Evolutionary conservation across 108 stramenopile species (phyloP), one percentile per base, ranked within the genome.

Genomic region (Tribonema minus): DNA sequence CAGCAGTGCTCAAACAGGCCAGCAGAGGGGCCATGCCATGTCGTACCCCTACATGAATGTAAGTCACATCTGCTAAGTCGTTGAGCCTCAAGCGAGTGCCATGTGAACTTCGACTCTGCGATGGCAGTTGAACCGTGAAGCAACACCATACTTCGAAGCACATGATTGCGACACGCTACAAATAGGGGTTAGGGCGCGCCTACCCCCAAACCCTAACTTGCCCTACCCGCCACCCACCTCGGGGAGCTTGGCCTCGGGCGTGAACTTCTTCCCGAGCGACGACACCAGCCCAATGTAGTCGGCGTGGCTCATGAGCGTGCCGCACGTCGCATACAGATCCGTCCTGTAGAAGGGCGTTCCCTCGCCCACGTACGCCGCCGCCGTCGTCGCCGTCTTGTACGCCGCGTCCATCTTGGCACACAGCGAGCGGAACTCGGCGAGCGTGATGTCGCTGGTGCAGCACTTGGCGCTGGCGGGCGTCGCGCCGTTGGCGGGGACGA

Each of bases 361-460:
- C n/a, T n/a, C 68, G 30, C 68, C 68, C 3, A 69, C 41, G 46
- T 69, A 69, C 68, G 9, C 68, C 68, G 41, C 68, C 3, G 37
- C 68, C 15, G 68, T 69, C 31, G 68, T 58, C 23, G 68, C 68
- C n/a, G 68, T 40, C 32, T 40, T 0, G 46, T 69, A 28, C 4
- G 46, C 29, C 31, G 31, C 41, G 68, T 69, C 46, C 31, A 58
- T 69, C 68, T 69, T 69, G 5, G 41, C 68, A 28, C 68, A 69
- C 29, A 69, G 68, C 41, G 68, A 54, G 15, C 27, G 20, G 46
- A 69, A 54, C 54, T 69, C 54, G 46, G 41, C 68, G 61, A 61
- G 71, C 31, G 62, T 72, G 4, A 61, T 62, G 71, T 72, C 62
- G 71, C 62, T 72, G 34, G 71, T 72, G 62, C 71, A 72, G 71